These are phyloP conservation scores for Aspergillus sp. DNA, from an alignment of 2,329 filamentous ascomycete genomes.

Conservation along the genomic window DNA sequence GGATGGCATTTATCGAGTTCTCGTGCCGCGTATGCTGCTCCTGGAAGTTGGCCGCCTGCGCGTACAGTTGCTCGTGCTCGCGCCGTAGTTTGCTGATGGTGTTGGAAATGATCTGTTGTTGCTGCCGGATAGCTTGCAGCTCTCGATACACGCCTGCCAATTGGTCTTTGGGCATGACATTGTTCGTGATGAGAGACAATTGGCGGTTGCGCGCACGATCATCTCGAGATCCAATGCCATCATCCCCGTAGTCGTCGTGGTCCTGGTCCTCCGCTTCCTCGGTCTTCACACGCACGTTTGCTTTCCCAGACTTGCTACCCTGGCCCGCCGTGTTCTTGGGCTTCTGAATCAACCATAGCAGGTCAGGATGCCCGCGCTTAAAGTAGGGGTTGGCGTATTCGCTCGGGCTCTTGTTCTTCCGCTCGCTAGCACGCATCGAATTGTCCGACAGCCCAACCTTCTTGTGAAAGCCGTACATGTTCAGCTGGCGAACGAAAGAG, in stretches of 20 bases:
- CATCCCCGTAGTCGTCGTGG: conserved; percentile 61
- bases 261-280: conserved; percentile 63
- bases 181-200: conserved; percentile 44
- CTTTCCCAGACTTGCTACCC: conserved; percentile 53
- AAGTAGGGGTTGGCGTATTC: conserved; percentile 98
- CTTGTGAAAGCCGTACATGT: conserved; percentile 67
- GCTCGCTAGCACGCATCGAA: conserved; percentile 94
- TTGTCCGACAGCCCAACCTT: conserved; percentile 91
- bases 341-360: conserved; percentile 96
- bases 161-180: conserved; percentile 67
- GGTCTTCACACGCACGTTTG: conserved; percentile 47
- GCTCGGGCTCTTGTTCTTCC: conserved; percentile 96
- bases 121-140: conserved; percentile 76
- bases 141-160: conserved; percentile 76
- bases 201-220: conserved; percentile 42
- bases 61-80: conserved; percentile 85
- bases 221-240: conserved; percentile 37
- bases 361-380: conserved; percentile 84
- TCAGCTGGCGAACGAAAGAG: conserved; percentile 72
- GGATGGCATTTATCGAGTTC: conserved; percentile 97
- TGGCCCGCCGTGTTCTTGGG: conserved; percentile 71
- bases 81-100: conserved; percentile 78
- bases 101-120: conserved; percentile 81
- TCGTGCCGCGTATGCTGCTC: conserved; percentile 94
- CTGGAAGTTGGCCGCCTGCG: conserved; percentile 86